Evolutionary conservation across 2,329 filamentous ascomycete genomes (phyloP), one percentile per base, ranked within the genome.

Genomic region (Erysiphe pulchra): DNA sequence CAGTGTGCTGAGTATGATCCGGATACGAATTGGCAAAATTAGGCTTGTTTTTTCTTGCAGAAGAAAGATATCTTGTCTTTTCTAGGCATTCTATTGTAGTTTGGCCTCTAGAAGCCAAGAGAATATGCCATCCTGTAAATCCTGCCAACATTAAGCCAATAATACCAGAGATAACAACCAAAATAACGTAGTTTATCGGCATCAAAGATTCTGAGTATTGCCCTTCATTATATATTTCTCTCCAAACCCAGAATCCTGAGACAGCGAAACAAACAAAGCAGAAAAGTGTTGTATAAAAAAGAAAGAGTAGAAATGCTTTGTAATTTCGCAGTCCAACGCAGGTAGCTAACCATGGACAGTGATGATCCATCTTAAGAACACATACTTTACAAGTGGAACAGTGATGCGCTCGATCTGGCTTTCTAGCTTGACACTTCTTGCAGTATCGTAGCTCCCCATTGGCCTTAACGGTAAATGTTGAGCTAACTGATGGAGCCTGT

Each of bases 351-450:
- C 90, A 98, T 14, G 90, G 90, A 60, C 90, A 98, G 64, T 98
- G 90, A 61, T 98, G 90, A 59, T 98, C 90, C 90, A 98, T 98
- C 68, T 98, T 98, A 60, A 98, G 69, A 24, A 98, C 86, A 60
- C 90, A 98, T 56, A 80, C 79, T 53, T 79, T 75, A 63, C 90
- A 98, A 4, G 85, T 92, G 11, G 84, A 92, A 69, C 90, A 98
- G 65, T 98, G 90, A 61, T 98, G 90, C 31, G 87, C 77, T 49
- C 90, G 82, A 63, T 98, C 90, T 38, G 90, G 90, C 65, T 98
- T 98, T 50, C 81, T 75, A 45, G 78, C 78, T 64, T 92, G 82
- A 62, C 90, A 98, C 64, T 98, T 98, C 65, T 95, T 95, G 70
- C 90, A 98, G 65, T 80, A 95, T 46, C 90, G 75, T 45, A 80